Percentiles rank a stretch among this genome's conserved stretches.
These are phyloP conservation scores for Suillus brevipes DNA, from an alignment of 768 basidiomycete genomes.

Conservation along the genomic window DNA sequence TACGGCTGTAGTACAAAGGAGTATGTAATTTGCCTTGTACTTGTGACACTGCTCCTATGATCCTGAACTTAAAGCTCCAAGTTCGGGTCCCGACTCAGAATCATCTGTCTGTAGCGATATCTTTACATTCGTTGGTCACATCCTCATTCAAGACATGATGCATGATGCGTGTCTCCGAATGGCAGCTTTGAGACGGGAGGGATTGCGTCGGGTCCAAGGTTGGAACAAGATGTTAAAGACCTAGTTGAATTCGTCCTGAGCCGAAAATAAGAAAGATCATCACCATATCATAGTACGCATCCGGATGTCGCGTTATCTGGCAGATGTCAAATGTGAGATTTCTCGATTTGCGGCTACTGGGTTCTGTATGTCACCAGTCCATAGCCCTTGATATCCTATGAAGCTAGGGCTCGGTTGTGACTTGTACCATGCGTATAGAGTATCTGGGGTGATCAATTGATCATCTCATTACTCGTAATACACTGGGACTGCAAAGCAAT, in stretches of 20 bases:
- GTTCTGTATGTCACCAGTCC: neutral
- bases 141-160: neutral
- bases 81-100: neutral
- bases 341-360: neutral
- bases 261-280: neutral
- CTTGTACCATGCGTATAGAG: neutral
- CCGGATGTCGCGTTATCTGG: neutral
- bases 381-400: neutral
- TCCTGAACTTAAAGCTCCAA: neutral
- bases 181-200: neutral
- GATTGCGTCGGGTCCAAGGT: neutral
- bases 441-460: neutral
- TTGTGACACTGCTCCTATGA: neutral
- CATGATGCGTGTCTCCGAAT: neutral
- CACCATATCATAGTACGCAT: neutral
- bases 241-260: neutral
- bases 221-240: neutral
- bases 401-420: neutral
- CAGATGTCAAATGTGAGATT: neutral
- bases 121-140: neutral
- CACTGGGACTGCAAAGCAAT: neutral
- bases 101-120: neutral
- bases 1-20: too few species aligned
- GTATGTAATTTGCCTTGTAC: neutral
- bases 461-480: neutral